Evolutionary conservation across 345 rosid species (phyloP), one percentile per base, ranked within the genome.

Genomic region (Carallia pectinifolia): DNA sequence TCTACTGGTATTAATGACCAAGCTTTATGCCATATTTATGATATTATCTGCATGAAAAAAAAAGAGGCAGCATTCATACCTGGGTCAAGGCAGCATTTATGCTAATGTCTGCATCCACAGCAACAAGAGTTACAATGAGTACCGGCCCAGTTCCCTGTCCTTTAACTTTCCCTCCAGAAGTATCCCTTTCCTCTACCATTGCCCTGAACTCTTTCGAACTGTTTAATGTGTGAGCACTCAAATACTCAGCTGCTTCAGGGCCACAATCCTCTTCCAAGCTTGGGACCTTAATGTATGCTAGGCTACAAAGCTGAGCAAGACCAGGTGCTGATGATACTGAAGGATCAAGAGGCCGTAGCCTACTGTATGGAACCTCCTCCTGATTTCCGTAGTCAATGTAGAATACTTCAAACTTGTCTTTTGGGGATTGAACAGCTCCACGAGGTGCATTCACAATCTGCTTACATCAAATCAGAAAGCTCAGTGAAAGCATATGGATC

Each of bases 341-440:
- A 52, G 90, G 78, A 18, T 92, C 99, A 50, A 88, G 66, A 36
- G 96, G 98, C 17, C 98, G 84, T 59, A 96, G 71, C 37, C 81
- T 84, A 66, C 87, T 83, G 82, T 87, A 92, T 7, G 83, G 77
- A 81, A 95, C 94, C 69, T 72, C 84, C 80, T 95, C 99, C 78
- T 95, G 96, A 80, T 95, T 95, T 37, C 99, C 98, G 52, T 90
- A 95, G 78, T 95, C 98, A 23, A 95, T 80, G 76, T 95, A 95
- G 83, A 95, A 95, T 70, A 95, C 99, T 81, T 92, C 97, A 68
- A 95, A 95, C 72, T 81, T 89, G 53, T 92, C 97, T 8, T 85
- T 82, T 37, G 78, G 72, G 27, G 98, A 92, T 71, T 77, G 82
- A 73, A 92, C 87, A 36, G 76, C 86, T 79, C 79, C 96, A 53